Conservation (phyloP, 345 rosid species). For the Hibiscus syriacus region DNA sequence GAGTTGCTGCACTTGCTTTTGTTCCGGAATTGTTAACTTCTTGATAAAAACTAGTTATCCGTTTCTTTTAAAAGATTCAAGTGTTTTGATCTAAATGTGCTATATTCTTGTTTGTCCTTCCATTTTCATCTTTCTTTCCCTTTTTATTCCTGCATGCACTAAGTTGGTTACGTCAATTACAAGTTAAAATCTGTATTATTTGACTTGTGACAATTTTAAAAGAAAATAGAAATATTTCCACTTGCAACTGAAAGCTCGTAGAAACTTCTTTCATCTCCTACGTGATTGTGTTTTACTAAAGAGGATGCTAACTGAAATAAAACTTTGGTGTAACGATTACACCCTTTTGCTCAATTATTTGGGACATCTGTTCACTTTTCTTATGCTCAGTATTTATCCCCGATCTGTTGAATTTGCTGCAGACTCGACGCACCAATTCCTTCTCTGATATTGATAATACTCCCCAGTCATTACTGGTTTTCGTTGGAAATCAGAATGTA, state of each 20-base stretch:
- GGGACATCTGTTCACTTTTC: neutral
- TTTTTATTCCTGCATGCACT: neutral
- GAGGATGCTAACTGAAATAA: neutral
- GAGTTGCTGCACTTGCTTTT: neutral
- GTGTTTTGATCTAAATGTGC: neutral
- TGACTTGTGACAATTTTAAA: neutral
- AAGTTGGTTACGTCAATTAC: neutral
- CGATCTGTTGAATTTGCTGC: conserved; percentile 28
- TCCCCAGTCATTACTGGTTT: conserved; percentile 74
- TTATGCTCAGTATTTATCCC: conserved; percentile 2
- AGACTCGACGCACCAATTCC: conserved; percentile 57
- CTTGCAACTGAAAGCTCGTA: neutral
- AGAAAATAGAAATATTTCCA: neutral
- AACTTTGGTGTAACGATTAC: neutral
- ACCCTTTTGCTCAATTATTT: neutral
- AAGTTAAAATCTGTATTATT: neutral
- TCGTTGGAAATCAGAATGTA: conserved; percentile 51
- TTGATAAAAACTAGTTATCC: neutral
- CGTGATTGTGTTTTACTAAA: neutral
- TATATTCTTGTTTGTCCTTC: conserved; percentile 1
- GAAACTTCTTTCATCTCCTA: neutral
- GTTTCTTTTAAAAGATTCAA: neutral
- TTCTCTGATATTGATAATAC: conserved; percentile 65
- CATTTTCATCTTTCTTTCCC: neutral
- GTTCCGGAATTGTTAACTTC: neutral